These are phyloP conservation scores for Fusarium heterosporum DNA, from an alignment of 2,329 filamentous ascomycete species.

Conservation along the genomic window DNA sequence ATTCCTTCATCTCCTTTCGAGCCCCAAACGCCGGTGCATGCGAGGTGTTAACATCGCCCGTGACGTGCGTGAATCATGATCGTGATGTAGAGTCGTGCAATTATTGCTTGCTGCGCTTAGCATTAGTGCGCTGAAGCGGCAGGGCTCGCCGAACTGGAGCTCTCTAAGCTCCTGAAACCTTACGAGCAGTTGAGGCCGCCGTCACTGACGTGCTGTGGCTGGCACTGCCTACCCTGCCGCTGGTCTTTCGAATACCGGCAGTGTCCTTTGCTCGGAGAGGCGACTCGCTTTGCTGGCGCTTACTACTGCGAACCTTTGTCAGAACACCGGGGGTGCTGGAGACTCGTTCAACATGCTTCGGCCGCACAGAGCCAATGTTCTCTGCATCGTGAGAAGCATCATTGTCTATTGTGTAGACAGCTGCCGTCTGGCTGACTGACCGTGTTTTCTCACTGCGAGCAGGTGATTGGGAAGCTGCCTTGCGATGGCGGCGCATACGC, in stretches of 20 bases:
- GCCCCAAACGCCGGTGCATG: slow-evolving; percentile 58
- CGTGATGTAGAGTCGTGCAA: slow-evolving; percentile 52
- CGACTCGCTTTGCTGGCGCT: slow-evolving; percentile 63
- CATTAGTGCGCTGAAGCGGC: slow-evolving; percentile 32
- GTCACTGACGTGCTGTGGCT: slow-evolving; percentile 58
- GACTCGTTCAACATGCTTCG: slow-evolving; percentile 69
- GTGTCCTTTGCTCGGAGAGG: slow-evolving; percentile 64
- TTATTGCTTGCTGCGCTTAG: slow-evolving; percentile 33
- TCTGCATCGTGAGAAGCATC: slow-evolving; percentile 77
- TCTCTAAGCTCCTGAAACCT: slow-evolving; percentile 62
- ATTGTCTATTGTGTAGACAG: slow-evolving; percentile 73
- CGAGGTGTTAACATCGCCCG: slow-evolving; percentile 57
- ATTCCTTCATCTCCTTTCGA: slow-evolving; percentile 33
- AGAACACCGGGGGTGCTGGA: slow-evolving; percentile 67
- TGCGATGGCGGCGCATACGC: slow-evolving; percentile 76
- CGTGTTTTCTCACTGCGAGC: slow-evolving; percentile 71
- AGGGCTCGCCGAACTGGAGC: slow-evolving; percentile 37
- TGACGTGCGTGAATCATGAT: slow-evolving; percentile 57
- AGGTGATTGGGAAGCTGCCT: slow-evolving; percentile 71
- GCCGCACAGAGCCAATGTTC: slow-evolving; percentile 72
- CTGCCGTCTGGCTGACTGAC: slow-evolving; percentile 81
- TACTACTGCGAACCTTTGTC: slow-evolving; percentile 74
- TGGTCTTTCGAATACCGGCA: slow-evolving; percentile 72
- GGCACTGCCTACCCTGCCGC: slow-evolving; percentile 72
- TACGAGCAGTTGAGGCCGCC: slow-evolving; percentile 61